A percentile compares a stretch with the other conserved stretches of the same genome.
Evolutionary conservation across 139 green algal species (phyloP).

Genomic region (Coelastrella sp.): DNA sequence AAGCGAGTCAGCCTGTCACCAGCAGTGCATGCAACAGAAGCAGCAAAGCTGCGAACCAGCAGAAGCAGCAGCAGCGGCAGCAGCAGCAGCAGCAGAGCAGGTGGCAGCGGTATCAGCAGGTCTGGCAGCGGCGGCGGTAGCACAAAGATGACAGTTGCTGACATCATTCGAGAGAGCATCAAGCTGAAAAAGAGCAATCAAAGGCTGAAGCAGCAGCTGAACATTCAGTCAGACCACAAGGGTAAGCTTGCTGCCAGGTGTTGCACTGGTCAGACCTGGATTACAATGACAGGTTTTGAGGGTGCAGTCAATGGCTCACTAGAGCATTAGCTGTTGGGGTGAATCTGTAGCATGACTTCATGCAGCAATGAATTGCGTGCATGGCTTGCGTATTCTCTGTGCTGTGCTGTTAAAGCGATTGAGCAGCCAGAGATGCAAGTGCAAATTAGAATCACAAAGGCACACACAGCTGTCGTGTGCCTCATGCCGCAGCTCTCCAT

Average conservation of each 20-base stretch:
- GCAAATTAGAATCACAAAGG: too few species aligned
- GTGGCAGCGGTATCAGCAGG: background rate
- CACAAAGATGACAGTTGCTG: conserved; percentile 30
- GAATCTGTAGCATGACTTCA: background rate
- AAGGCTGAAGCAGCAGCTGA: conserved; percentile 34
- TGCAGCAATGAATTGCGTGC: background rate
- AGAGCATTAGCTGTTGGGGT: background rate
- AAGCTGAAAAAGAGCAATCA: conserved; percentile 40
- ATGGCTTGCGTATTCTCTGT: too few species aligned
- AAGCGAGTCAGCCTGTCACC: background rate
- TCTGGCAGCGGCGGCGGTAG: conserved; percentile 8
- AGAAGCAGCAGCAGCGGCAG: background rate
- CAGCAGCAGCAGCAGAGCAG: background rate
- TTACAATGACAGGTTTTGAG: background rate
- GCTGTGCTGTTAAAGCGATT: too few species aligned
- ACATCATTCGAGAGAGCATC: conserved; percentile 37
- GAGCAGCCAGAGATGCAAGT: too few species aligned
- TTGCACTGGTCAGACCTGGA: background rate
- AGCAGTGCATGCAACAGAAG: background rate
- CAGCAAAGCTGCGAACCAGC: background rate
- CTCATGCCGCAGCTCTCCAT: too few species aligned
- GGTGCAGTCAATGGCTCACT: background rate
- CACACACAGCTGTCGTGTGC: too few species aligned
- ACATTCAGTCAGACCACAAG: background rate
- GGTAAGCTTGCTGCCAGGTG: background rate